phyloP scores from a whole-genome alignment of 108 stramenopile species.

The Pseudonitzschia multiseries region DNA sequence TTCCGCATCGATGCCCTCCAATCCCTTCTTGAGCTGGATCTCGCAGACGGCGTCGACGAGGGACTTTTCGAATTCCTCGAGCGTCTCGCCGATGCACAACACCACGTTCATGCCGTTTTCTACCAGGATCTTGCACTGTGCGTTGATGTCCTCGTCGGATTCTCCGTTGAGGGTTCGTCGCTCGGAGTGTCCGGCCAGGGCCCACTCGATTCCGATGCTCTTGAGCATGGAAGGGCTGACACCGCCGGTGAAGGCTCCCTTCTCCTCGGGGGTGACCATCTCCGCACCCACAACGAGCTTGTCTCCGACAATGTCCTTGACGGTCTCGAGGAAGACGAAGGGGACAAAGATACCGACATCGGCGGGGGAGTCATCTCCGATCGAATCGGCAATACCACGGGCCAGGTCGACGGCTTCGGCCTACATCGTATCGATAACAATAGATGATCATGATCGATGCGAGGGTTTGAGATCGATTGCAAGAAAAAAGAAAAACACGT shows the following conservation, averaged over 20 bases:
- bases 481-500: too few species aligned
- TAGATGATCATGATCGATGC: too few species aligned
- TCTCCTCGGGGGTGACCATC: slow-evolving; percentile 68
- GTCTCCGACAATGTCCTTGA: slow-evolving; percentile 51
- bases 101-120: slow-evolving; percentile 91
- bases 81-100: slow-evolving; percentile 95
- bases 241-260: slow-evolving; percentile 98
- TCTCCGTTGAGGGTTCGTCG: slow-evolving; percentile 94
- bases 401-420: slow-evolving; percentile 65
- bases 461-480: too few species aligned
- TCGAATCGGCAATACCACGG: slow-evolving; percentile 62
- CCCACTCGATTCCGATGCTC: slow-evolving; percentile 87
- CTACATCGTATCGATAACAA: background rate
- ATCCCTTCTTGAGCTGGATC: slow-evolving; percentile 87
- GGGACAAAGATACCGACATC: slow-evolving; percentile 86
- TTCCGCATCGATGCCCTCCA: slow-evolving; percentile 77
- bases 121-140: slow-evolving; percentile 85
- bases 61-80: slow-evolving; percentile 91
- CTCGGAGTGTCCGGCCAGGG: slow-evolving; percentile 96
- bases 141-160: slow-evolving; percentile 91
- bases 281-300: slow-evolving; percentile 73
- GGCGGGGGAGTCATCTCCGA: slow-evolving; percentile 54
- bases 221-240: slow-evolving; percentile 88
- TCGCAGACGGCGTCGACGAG: slow-evolving; percentile 89
- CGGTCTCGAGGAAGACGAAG: slow-evolving; percentile 76